phyloP scores from a whole-genome alignment of 495 filamentous ascomycete genomes.

The Articulospora tetracladia region DNA sequence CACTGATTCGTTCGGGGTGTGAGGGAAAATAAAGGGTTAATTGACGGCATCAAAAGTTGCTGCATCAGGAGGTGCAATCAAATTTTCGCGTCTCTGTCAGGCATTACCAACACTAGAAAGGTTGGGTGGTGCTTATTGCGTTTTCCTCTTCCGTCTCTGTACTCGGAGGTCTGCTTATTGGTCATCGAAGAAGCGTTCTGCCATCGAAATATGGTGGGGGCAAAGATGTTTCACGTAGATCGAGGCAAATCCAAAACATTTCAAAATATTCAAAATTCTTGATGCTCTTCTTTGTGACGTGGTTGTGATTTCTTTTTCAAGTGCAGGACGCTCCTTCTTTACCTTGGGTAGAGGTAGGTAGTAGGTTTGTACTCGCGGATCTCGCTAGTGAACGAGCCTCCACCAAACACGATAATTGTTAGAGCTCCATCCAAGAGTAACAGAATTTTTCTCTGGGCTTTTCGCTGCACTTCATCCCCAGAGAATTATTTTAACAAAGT shows the following conservation, averaged over 20 bases:
- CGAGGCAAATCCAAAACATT: conserved; percentile 11
- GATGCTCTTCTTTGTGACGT: not conserved
- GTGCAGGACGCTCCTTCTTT: too few species aligned
- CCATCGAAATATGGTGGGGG: conserved; percentile 12
- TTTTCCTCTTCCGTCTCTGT: conserved; percentile 21
- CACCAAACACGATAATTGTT: too few species aligned
- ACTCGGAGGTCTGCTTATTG: conserved; percentile 24
- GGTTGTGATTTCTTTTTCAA: not conserved
- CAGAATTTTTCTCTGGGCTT: too few species aligned
- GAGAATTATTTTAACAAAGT: not conserved
- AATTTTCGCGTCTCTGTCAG: conserved; percentile 20
- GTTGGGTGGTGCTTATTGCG: conserved; percentile 24
- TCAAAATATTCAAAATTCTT: conserved; percentile 12
- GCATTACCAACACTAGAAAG: conserved; percentile 24
- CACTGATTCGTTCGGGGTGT: conserved; percentile 26
- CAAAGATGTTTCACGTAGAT: conserved; percentile 21
- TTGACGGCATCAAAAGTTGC: conserved; percentile 28
- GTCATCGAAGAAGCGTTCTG: conserved; percentile 17
- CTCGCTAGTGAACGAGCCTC: too few species aligned
- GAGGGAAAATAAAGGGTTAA: conserved; percentile 23
- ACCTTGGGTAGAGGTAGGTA: too few species aligned
- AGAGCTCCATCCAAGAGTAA: too few species aligned
- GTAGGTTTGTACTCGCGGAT: too few species aligned
- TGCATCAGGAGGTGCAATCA: conserved; percentile 19
- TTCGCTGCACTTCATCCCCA: too few species aligned